phyloP scores from a whole-genome alignment of 73 alveolate species.

The Uronychia binucleata region DNA sequence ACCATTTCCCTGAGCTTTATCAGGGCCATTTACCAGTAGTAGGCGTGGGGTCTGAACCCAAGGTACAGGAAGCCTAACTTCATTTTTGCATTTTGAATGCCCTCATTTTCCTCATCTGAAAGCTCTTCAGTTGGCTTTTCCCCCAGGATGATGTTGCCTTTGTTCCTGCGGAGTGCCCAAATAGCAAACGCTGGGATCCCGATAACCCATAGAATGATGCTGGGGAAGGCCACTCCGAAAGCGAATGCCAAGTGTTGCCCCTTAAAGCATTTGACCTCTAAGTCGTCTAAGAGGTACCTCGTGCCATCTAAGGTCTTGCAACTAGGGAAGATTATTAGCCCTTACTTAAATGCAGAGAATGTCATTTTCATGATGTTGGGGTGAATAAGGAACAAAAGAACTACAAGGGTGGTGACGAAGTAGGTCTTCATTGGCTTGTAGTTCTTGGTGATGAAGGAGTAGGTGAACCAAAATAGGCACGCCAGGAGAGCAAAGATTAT shows the following conservation, averaged over 20 bases:
- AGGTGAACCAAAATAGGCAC: too few relatives aligned
- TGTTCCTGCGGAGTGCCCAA: slow-evolving; percentile 4
- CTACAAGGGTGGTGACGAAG: slow-evolving; percentile 36
- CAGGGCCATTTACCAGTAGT: slow-evolving; percentile 24
- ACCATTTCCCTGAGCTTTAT: slow-evolving; percentile 12
- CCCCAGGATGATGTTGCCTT: slow-evolving; percentile 18
- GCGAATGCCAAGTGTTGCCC: slow-evolving; percentile 23
- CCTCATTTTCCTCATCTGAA: not conserved
- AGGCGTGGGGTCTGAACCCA: slow-evolving; percentile 29
- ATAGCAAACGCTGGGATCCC: slow-evolving; percentile 61
- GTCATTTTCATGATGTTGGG: slow-evolving; percentile 56
- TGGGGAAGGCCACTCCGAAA: slow-evolving; percentile 43
- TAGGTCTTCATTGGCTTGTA: too few relatives aligned
- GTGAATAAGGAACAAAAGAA: slow-evolving; percentile 57
- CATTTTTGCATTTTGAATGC: not conserved
- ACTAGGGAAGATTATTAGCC: not conserved
- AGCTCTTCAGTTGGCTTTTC: not conserved
- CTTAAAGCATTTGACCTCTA: slow-evolving; percentile 34
- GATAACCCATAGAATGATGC: slow-evolving; percentile 54
- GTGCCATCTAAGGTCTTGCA: slow-evolving; percentile 52
- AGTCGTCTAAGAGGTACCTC: slow-evolving; percentile 15
- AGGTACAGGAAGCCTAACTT: slow-evolving; percentile 39
- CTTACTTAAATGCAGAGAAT: slow-evolving; percentile 34
- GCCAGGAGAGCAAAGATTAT: too few relatives aligned
- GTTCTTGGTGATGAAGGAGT: too few relatives aligned